Evolutionary conservation across 2,329 filamentous ascomycete species (phyloP), one percentile per base, ranked within the genome.

Genomic region (Aspergillus sojae): DNA sequence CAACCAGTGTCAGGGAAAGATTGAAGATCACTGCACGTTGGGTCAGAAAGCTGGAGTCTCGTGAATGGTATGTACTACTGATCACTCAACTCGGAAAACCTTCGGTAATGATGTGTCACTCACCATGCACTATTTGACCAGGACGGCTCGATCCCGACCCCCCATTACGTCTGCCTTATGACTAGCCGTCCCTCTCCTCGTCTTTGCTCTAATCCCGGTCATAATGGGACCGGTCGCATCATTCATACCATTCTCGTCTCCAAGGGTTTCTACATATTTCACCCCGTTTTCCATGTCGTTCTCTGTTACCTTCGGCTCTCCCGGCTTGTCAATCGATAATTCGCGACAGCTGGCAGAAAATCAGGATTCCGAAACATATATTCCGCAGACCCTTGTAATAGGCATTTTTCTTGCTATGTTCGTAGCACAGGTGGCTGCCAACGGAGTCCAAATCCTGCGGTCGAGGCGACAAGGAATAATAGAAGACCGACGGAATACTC

Each of bases 11-110:
- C 5, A 84, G 94, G 64, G 88, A 93, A 72, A 83, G 94, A 62
- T 78, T 97, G 61, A 96, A 96, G 80, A 90, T 96, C 57, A 92
- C 91, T 65, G 91, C 90, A 57, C 80, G 80, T 46, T 97, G 93
- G 93, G 90, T 94, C 65, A 80, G 86, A 62, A 86, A 90, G 72
- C 89, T 92, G 78, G 89, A 93, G 73, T 83, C 83, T 57, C 86
- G 85, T 68, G 83, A 87, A 80, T 92, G 89, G 91, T 94, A 82
- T 85, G 90, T 71, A 57, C 30, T 23, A 2, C 26, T 45, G 52
- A 50, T 12, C 41, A n/a, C 60, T 41, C 53, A 60, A 28, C 14
- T 34, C 21, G 7, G 39, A 56, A 36, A 19, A 57, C 65, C 23
- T 45, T 39, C 61, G 39, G 34, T 60, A 63, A 55, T 36, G n/a